These are phyloP conservation scores for Candida neerlandica DNA, from an alignment of 1,139 yeast species.

Conservation along the genomic window DNA sequence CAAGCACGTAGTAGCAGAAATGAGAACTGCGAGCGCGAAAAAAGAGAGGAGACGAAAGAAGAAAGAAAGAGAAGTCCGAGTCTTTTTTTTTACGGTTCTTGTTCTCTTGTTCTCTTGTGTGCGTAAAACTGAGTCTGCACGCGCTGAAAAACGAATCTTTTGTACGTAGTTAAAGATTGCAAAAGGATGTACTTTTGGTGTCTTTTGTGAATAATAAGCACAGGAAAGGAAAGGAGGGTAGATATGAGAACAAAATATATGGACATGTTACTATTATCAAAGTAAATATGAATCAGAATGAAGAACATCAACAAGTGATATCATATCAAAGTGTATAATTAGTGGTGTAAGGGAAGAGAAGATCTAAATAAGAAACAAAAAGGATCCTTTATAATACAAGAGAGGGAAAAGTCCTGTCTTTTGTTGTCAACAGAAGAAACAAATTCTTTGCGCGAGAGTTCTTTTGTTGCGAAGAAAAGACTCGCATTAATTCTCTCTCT, in stretches of 20 bases:
- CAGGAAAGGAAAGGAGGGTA: neutral
- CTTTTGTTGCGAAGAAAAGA: conserved; percentile 4
- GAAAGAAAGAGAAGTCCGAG: no score
- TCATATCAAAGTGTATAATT: neutral
- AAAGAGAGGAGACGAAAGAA: neutral
- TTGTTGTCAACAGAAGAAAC: conserved; percentile 1
- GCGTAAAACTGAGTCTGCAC: conserved; percentile 5
- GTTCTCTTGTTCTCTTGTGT: neutral
- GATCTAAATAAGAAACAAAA: neutral
- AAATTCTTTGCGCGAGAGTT: neutral
- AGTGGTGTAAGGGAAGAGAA: neutral
- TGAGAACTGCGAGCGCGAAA: neutral
- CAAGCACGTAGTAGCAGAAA: neutral
- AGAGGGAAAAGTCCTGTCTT: neutral
- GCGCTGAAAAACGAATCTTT: neutral
- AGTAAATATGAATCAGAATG: no score
- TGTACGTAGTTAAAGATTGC: neutral
- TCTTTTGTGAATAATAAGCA: neutral
- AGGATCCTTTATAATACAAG: neutral
- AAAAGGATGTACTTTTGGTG: neutral
- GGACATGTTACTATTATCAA: neutral
- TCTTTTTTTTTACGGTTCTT: neutral
- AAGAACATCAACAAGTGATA: no score
- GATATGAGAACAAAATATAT: neutral
- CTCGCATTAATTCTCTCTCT: neutral